Evolutionary conservation across 148 eudicot species (phyloP).

Genomic region (Fagopyrum homotropicum): DNA sequence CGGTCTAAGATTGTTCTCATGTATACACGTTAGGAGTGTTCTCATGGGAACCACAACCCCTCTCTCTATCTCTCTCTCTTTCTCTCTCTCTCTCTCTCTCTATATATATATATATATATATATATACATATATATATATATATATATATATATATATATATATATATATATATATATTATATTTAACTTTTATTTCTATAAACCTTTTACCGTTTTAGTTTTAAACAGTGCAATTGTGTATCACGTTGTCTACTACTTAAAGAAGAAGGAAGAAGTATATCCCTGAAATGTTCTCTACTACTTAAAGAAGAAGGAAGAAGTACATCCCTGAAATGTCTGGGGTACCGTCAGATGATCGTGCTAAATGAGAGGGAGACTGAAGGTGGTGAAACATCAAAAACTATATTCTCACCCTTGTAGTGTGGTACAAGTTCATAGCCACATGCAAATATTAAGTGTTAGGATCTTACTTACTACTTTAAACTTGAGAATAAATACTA

Average conservation of each 20-base stretch:
- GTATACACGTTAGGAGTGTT: too few species aligned
- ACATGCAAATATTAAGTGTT: slow-evolving; percentile 42
- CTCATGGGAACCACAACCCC: too few species aligned
- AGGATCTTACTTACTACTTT: slow-evolving; percentile 8
- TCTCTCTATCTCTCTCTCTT: too few species aligned
- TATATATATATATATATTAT: too few species aligned
- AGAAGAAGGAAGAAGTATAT: slow-evolving; percentile 13
- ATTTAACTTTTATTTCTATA: too few species aligned
- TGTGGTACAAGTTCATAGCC: slow-evolving; percentile 80
- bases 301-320: slow-evolving; percentile 7
- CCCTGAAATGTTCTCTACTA: slow-evolving; percentile 60
- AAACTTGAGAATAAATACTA: background rate
- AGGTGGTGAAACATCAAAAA: slow-evolving; percentile 93
- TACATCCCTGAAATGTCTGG: slow-evolving; percentile 78
- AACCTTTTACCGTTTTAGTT: too few species aligned
- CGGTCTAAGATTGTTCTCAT: too few species aligned
- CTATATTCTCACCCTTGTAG: slow-evolving; percentile 93
- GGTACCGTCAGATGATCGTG: slow-evolving; percentile 71
- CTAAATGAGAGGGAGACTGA: slow-evolving; percentile 57
- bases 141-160: too few species aligned
- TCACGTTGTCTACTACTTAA: background rate
- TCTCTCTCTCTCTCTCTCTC: too few species aligned
- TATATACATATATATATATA: too few species aligned
- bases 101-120: too few species aligned
- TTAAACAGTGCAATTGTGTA: too few species aligned